Percentiles rank a stretch among this genome's conserved stretches.
Evolutionary conservation across 345 rosid species (phyloP).

Genomic region (Sapria himalayana): DNA sequence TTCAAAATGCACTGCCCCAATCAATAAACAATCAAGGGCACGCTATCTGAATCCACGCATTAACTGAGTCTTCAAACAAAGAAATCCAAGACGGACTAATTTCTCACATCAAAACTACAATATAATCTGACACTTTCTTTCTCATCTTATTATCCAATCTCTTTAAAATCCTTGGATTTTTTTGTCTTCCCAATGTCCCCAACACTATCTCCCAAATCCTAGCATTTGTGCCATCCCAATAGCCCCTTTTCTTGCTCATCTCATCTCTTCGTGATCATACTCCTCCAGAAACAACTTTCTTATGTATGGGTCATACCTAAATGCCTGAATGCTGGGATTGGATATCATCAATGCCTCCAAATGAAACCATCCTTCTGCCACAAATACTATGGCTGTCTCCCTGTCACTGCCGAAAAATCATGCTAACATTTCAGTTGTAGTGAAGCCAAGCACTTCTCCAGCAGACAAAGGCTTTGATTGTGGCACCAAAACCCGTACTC

Average conservation of each 20-base stretch:
- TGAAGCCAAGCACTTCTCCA: neutral
- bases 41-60: constrained; percentile 93
- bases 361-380: neutral
- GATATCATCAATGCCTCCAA: neutral
- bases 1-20: constrained; percentile 83
- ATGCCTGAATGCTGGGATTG: neutral
- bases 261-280: neutral
- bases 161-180: constrained; percentile 36
- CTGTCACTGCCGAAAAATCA: too few relatives aligned
- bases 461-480: neutral
- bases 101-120: neutral
- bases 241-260: neutral
- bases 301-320: neutral
- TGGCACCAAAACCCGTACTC: too few relatives aligned
- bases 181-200: constrained; percentile 84
- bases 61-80: constrained; percentile 59
- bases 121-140: neutral
- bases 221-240: neutral
- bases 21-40: constrained; percentile 89
- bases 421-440: too few relatives aligned
- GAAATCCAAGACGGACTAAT: constrained; percentile 48
- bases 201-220: neutral
- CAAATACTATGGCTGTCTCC: neutral
- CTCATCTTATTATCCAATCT: neutral
- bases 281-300: neutral